These are phyloP conservation scores for Globisporangium lucens DNA, from an alignment of 352 stramenopile species.

Conservation along the genomic window DNA sequence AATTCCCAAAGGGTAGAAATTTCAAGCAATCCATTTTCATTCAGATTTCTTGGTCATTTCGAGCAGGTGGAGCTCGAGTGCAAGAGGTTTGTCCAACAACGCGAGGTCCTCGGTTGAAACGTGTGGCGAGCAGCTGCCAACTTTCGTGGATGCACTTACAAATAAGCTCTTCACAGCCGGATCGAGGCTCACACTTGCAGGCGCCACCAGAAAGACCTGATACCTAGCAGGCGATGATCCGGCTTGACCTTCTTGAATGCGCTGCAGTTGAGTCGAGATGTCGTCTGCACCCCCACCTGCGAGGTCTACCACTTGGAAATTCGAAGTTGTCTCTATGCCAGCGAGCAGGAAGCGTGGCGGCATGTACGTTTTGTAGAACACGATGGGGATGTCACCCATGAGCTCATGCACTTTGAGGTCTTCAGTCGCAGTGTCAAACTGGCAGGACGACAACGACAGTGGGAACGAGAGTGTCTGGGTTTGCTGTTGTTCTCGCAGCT, in stretches of 20 bases:
- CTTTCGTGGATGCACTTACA: slow-evolving; percentile 6
- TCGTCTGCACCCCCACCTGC: slow-evolving; percentile 24
- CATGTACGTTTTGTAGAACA: slow-evolving; percentile 84
- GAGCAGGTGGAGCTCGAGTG: slow-evolving; percentile 41
- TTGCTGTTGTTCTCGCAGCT: background rate
- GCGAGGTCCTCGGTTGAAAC: slow-evolving; percentile 58
- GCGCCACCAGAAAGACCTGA: slow-evolving; percentile 35
- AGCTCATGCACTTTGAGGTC: slow-evolving; percentile 6
- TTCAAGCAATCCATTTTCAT: background rate
- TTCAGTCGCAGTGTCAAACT: slow-evolving; percentile 16
- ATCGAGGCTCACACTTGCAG: slow-evolving; percentile 37
- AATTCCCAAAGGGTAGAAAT: background rate
- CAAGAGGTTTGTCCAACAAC: slow-evolving; percentile 36
- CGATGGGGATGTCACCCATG: slow-evolving; percentile 25
- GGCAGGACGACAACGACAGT: slow-evolving; percentile 21
- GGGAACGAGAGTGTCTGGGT: background rate
- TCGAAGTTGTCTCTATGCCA: slow-evolving; percentile 13
- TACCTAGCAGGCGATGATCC: background rate
- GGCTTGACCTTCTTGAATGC: background rate
- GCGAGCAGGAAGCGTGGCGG: slow-evolving; percentile 71
- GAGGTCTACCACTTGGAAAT: slow-evolving; percentile 53
- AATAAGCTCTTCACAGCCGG: slow-evolving; percentile 17
- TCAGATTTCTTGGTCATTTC: background rate
- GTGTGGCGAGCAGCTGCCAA: slow-evolving; percentile 53
- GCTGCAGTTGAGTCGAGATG: slow-evolving; percentile 13